Percentiles rank a stretch among this genome's conserved stretches.
These are phyloP conservation scores for Cystobasidium ongulense DNA, from an alignment of 768 basidiomycete species.

Conservation along the genomic window DNA sequence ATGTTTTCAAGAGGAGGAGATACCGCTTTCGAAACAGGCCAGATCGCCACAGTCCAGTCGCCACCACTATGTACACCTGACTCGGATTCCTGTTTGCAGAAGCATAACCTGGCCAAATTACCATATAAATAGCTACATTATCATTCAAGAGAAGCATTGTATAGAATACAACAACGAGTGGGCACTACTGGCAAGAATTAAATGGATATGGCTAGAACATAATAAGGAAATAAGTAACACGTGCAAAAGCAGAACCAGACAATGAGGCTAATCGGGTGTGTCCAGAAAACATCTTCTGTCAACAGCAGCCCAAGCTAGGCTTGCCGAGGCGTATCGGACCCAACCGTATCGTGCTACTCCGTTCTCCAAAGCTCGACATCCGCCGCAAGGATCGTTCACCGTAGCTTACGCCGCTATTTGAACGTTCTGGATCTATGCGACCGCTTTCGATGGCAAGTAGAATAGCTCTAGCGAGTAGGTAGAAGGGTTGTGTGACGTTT, in stretches of 20 bases:
- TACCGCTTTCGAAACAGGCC: too few relatives aligned
- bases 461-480: constrained; percentile 48
- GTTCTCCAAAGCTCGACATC: constrained; percentile 47
- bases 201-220: background rate
- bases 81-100: background rate
- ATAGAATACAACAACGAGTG: background rate
- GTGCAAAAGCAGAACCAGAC: background rate
- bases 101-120: background rate
- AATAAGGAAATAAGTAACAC: background rate
- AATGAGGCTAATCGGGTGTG: too few relatives aligned
- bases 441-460: constrained; percentile 40
- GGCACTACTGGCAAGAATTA: background rate
- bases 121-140: background rate
- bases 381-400: constrained; percentile 85
- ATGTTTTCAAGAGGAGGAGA: too few relatives aligned
- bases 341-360: constrained; percentile 15
- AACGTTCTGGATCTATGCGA: constrained; percentile 62
- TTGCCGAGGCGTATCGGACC: background rate
- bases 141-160: background rate
- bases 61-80: background rate
- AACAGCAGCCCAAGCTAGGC: constrained; percentile 6
- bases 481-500: constrained; percentile 83
- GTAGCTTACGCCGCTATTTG: constrained; percentile 91
- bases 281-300: too few relatives aligned
- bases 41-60: background rate